Evolutionary conservation across 345 rosid species (phyloP).

Genomic region (Euclidium syriacum): DNA sequence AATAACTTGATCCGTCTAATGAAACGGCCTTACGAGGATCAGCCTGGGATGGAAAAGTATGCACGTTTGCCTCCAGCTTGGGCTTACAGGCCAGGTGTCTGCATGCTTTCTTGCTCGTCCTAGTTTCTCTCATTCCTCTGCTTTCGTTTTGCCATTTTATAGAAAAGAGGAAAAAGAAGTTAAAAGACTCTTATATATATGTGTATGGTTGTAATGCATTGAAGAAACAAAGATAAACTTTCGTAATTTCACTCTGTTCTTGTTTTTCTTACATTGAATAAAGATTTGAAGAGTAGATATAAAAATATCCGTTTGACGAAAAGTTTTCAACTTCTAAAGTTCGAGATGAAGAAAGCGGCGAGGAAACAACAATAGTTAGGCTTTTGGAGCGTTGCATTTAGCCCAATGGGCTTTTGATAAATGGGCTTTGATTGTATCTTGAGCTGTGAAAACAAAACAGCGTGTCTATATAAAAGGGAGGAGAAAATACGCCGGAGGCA

Average conservation of each 20-base stretch:
- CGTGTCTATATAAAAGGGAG: too few species aligned
- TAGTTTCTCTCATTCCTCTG: slow-evolving; percentile 33
- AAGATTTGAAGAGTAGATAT: slow-evolving; percentile 12
- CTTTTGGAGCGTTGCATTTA: too few species aligned
- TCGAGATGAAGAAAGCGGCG: too few species aligned
- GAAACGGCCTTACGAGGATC: slow-evolving; percentile 80
- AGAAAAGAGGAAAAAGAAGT: slow-evolving; percentile 10
- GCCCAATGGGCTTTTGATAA: too few species aligned
- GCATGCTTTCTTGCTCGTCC: slow-evolving; percentile 97
- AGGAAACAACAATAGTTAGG: too few species aligned
- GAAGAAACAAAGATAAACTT: neutral
- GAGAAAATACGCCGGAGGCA: too few species aligned
- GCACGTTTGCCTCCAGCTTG: slow-evolving; percentile 97
- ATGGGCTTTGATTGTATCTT: too few species aligned
- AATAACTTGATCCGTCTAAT: slow-evolving; percentile 68
- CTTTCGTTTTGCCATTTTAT: slow-evolving; percentile 13
- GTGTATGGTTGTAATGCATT: slow-evolving; percentile 17
- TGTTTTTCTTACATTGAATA: slow-evolving; percentile 14
- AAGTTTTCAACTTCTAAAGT: too few species aligned
- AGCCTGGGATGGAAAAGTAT: slow-evolving; percentile 93
- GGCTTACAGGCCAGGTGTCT: slow-evolving; percentile 97
- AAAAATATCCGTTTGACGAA: neutral
- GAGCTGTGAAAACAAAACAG: too few species aligned
- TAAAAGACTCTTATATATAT: neutral
- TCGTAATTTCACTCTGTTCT: neutral